Base-by-base conservation (phyloP, 2,329 filamentous ascomycete species). In the Hypoxylon sp. region DNA sequence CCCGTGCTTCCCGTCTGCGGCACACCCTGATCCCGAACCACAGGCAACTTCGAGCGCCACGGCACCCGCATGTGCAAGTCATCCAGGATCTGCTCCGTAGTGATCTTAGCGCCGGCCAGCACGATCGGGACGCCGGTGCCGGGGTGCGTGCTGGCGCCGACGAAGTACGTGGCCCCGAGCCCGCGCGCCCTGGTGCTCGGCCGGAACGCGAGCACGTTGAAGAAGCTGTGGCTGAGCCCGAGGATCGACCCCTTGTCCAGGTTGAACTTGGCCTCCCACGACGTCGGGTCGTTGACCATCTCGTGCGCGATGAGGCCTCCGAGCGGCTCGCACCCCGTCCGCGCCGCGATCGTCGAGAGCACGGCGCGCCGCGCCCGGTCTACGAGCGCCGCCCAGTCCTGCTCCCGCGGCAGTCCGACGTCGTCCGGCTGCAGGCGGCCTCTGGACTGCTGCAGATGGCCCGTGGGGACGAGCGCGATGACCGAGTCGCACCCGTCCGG, bases 91-190 rank as follows among this genome's bases (percentile, higher is more conserved):
- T 78, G 73, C 60, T 77, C 74, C 1, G 71, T 61, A 7, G 74
- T 76, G 48, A 90, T 77, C 67, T 84, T 87, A 6, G 84, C 82
- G 0, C 88, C 87, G 0, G 87, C 87, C 7, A 90, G 71, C 17
- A 86, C 84, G 47, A 91, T 88, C 2, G 88, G 88, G 13, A 91
- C 88, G 0, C 88, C 88, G 0, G 88, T 90, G 1, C 88, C 88
- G 0, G 88, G 88, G 72, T 91, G 88, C 13, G 87, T 88, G 63
- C 83, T 87, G 1, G 88, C 88, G 23, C 88, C 88, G 0, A 90
- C 88, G 64, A 91, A 90, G 64, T 89, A 90, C 16, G 85, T 68
- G 2, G 75, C 73, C 8, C 72, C 59, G 12, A 86, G 71, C 4
- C 73, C 75, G 3, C 71, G 61, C 21, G 86, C 74, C 57, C 75